Evolutionary conservation across 495 filamentous ascomycete genomes (phyloP), one percentile per base, ranked within the genome.

Genomic region (Xylaria scruposa): DNA sequence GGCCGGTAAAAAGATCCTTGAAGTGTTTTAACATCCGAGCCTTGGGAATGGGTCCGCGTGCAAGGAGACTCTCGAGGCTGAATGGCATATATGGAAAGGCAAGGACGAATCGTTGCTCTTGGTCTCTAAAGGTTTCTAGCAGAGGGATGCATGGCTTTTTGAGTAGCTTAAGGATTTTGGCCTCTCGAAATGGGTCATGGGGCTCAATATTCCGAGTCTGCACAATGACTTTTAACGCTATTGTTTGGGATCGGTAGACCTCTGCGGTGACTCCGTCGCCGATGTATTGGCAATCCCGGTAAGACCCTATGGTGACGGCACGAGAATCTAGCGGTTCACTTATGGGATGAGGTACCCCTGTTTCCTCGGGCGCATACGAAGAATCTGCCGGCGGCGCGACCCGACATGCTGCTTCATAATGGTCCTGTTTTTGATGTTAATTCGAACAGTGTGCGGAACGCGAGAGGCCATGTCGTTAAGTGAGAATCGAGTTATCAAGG

Each of bases 171-270:
- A 98, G 84, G 53, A 98, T 89, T 62, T 90, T 89, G 51, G 88
- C 90, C 83, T 99, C 96, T 38, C 91, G 89, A 26, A 85, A 79
- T 3, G 92, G 90, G 79, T 94, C 87, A 81, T 99, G 96, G 24
- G 96, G 96, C 17, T 92, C 88, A 38, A 87, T 86, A 83, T 91
- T 88, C 24, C 85, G 77, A 63, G 91, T 90, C 19, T 94, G 93
- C 15, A 87, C 89, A 15, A 95, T 97, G 54, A 97, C 89, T 79
- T 99, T 99, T 36, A 99, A 82, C n/a, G 96, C 95, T 9, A 91
- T 85, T 10, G 89, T 59, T 53, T 81, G 61, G 74, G 79, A 80
- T 65, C 80, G 74, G 83, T 95, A 98, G 60, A 99, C 90, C 46
- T 88, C 88, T 33, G 96, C 96, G 76, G 94, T 95, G 9, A 96